A percentile compares a stretch with the other conserved stretches of the same genome.
Conservation (phyloP, 768 basidiomycete species). For the Symmetrospora coprosmae region DNA sequence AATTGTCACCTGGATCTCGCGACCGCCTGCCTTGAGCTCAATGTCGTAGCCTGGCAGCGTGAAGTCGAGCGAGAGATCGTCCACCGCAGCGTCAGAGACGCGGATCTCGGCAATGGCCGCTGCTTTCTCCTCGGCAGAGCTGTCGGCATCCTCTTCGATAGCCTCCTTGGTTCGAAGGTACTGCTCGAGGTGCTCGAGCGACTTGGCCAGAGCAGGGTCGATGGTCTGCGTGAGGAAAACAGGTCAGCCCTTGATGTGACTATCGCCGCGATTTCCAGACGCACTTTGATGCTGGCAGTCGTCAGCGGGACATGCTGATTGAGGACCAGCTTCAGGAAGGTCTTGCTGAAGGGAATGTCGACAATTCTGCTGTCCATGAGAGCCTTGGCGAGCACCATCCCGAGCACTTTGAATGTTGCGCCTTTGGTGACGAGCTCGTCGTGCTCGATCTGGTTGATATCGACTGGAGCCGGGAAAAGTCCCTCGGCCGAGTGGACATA, state of each 20-base stretch:
- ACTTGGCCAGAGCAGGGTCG: slow-evolving; percentile 70
- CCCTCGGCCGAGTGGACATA: slow-evolving; percentile 77
- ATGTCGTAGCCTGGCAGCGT: slow-evolving; percentile 83
- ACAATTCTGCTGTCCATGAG: slow-evolving; percentile 95
- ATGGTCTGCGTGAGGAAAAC: slow-evolving; percentile 67
- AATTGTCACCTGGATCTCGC: slow-evolving; percentile 63
- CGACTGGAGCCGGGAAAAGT: slow-evolving; percentile 65
- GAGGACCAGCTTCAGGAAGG: slow-evolving; percentile 82
- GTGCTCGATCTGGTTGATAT: slow-evolving; percentile 23
- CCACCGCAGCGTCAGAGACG: slow-evolving; percentile 54
- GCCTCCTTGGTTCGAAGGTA: slow-evolving; percentile 37
- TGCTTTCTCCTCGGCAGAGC: slow-evolving; percentile 17
- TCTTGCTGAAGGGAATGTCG: slow-evolving; percentile 81
- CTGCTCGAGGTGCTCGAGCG: slow-evolving; percentile 61
- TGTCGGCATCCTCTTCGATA: slow-evolving; percentile 42
- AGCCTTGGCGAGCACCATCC: slow-evolving; percentile 92
- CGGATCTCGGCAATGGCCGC: slow-evolving; percentile 40
- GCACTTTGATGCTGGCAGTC: slow-evolving; percentile 64
- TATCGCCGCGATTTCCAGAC: slow-evolving; percentile 27
- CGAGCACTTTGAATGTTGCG: slow-evolving; percentile 74
- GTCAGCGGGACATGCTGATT: slow-evolving; percentile 73
- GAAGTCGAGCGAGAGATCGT: slow-evolving; percentile 87
- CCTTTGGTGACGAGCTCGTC: slow-evolving; percentile 53
- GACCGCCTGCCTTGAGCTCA: slow-evolving; percentile 75
- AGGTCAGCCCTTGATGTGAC: no score